Base-by-base conservation (phyloP, 2,329 filamentous ascomycete genomes). In the Venturia oleaginea region DNA sequence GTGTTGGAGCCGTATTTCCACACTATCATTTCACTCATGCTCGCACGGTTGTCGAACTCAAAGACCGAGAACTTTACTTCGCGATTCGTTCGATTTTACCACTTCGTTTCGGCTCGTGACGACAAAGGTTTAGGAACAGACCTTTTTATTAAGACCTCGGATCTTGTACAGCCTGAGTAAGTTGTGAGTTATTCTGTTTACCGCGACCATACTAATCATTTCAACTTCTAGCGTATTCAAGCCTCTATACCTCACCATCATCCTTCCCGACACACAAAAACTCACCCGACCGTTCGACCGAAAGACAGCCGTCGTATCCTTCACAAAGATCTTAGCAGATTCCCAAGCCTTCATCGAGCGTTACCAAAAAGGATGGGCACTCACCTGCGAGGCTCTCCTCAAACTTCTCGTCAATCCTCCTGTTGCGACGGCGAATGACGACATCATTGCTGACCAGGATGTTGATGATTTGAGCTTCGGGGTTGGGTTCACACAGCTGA, bases 391-490 rank as follows among this genome's bases (percentile, higher is more conserved):
- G 73, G 87, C 89, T n/a, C 81, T 99, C 66, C 83, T 99, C 51
- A 91, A 93, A 70, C 83, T 97, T 17, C 83, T 99, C 8, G 88
- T 93, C 73, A 95, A 96, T 76, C 91, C 93, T 32, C 92, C 93
- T 42, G 84, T 93, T 4, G 81, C 82, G 17, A 78, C 83, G 7
- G 78, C 80, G 19, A 78, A 83, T 42, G 87, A 88, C 65, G 91
- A 95, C 69, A 79, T 90, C 61, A 87, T 96, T 67, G 84, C 86
- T 13, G 94, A 97, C 73, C 87, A 91, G 3, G 93, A 97, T 71
- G 90, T 96, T 32, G 94, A 99, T 71, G 94, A 99, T 74, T 86
- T 97, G 69, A 88, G 91, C 34, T 99, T 99, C 72, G 94, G 94
- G 32, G 87, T 97, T 68, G 93, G 92, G 10, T 99, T 96, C 77